Conservation (phyloP, 2,329 filamentous ascomycete species). For the Periconia sp. region DNA sequence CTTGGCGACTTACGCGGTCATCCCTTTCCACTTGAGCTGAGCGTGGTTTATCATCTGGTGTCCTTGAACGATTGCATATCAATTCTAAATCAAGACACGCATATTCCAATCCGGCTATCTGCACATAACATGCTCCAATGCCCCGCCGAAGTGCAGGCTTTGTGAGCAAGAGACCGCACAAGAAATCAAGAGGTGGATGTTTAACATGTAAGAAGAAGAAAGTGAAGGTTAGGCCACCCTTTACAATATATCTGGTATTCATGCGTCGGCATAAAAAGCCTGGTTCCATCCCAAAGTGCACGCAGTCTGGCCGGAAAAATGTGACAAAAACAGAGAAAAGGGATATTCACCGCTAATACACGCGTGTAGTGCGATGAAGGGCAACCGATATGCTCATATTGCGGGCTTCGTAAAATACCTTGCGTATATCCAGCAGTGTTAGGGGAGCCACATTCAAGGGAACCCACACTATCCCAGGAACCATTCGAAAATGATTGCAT, state of each 20-base stretch:
- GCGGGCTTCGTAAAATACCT: conserved; percentile 20
- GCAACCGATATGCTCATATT: conserved; percentile 31
- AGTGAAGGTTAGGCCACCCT: conserved; percentile 27
- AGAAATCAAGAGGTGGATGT: conserved; percentile 35
- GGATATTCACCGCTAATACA: not conserved
- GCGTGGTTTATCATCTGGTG: too few relatives aligned
- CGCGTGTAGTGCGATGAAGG: conserved; percentile 33
- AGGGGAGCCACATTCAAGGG: not conserved
- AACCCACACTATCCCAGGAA: conserved; percentile 3
- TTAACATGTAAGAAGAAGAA: conserved; percentile 37
- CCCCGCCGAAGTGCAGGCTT: conserved; percentile 28
- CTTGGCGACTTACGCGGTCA: too few relatives aligned
- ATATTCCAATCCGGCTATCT: not conserved
- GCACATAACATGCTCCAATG: conserved; percentile 15
- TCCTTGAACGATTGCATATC: too few relatives aligned
- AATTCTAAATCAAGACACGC: not conserved
- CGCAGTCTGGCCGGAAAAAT: too few relatives aligned
- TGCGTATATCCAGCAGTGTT: conserved; percentile 26
- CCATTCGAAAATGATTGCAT: not conserved
- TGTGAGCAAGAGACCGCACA: conserved; percentile 35
- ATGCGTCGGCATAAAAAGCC: too few relatives aligned
- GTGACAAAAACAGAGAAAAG: too few relatives aligned
- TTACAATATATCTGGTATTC: too few relatives aligned
- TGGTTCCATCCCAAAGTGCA: too few relatives aligned
- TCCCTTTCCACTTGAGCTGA: too few relatives aligned